Evolutionary conservation across 805 yeast genomes (phyloP).

Genomic region (Metschnikowia lochheadii): DNA sequence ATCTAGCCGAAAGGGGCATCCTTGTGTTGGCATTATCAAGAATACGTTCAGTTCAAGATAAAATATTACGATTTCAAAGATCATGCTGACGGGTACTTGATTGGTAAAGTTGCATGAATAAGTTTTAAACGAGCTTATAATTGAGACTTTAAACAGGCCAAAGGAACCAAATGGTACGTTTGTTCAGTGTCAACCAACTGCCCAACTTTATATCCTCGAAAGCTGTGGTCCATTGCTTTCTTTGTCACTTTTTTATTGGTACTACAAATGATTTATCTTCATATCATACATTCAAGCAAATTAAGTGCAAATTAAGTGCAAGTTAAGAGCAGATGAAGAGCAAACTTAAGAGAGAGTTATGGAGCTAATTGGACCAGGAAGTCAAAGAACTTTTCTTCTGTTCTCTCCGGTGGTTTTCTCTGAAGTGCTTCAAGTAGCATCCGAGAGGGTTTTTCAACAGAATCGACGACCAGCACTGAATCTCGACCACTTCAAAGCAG

Average conservation of each 20-base stretch:
- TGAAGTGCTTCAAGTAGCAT: conserved; percentile 18
- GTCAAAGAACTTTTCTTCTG: conserved; percentile 8
- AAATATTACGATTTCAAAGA: conserved; percentile 56
- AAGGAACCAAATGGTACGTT: not conserved
- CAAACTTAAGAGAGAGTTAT: not conserved
- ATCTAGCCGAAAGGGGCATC: conserved; percentile 39
- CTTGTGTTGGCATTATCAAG: conserved; percentile 78
- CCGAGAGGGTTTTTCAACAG: conserved; percentile 15
- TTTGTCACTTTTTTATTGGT: no score
- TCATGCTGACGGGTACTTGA: conserved; percentile 81
- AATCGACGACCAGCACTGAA: conserved; percentile 17
- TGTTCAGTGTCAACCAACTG: no score
- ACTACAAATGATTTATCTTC: no score
- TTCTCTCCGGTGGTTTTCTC: conserved; percentile 12
- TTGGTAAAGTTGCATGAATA: conserved; percentile 90
- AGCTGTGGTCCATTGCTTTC: no score
- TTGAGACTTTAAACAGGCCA: not conserved
- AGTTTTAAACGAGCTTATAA: conserved; percentile 53
- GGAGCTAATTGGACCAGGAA: not conserved
- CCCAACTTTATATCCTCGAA: no score
- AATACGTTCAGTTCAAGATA: conserved; percentile 66
- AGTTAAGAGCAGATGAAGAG: not conserved
- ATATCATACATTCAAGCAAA: no score
- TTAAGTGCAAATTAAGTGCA: no score
- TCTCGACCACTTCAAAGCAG: conserved; percentile 24